Base-by-base conservation (phyloP, 202 grass and related monocot genomes). In the Saccharum hybrid region DNA sequence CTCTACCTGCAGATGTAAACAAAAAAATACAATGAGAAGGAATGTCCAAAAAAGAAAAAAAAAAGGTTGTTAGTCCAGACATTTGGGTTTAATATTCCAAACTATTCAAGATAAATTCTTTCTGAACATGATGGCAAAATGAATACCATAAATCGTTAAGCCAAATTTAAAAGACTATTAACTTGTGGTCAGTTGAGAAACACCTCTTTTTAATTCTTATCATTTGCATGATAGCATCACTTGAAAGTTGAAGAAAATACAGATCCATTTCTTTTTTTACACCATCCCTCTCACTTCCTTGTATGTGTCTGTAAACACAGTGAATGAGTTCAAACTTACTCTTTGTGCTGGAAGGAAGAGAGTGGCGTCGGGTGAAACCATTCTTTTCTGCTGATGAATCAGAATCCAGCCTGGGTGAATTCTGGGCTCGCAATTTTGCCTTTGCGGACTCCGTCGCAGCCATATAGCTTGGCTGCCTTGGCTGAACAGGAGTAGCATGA, bases 391-490 rank as follows among this genome's bases (percentile, higher is more conserved):
- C 87, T 13, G 87, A 82, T 62, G 91, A 91, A 83, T 98, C 95
- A 59, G 83, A 88, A 68, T 76, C 89, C 75, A 94, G 59, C 63
- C 10, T 79, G 13, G 96, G 93, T 10, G 96, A 97, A 74, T 79
- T 86, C 48, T 96, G 95, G 33, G 83, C 89, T 82, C 89, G 86
- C 26, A 98, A 64, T 79, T 98, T 98, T 13, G 93, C 93, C 75
- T 98, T 98, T 45, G 74, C 88, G 19, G 96, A 98, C 63, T 86
- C 78, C 4, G 93, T 98, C 72, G 93, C 76, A 62, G 93, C 89
- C 96, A 98, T 98, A 85, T 98, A 98, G 77, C 93, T 98, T 78
- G 96, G 96, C 15, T 94, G 43, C 79, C 93, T 96, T 68, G 81
- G 81, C 59, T 85, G 78, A 70, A 71, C 74, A 52, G 85, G 83